Conservation (phyloP, 2,329 filamentous ascomycete genomes). For the Epichloe coenophiala region DNA sequence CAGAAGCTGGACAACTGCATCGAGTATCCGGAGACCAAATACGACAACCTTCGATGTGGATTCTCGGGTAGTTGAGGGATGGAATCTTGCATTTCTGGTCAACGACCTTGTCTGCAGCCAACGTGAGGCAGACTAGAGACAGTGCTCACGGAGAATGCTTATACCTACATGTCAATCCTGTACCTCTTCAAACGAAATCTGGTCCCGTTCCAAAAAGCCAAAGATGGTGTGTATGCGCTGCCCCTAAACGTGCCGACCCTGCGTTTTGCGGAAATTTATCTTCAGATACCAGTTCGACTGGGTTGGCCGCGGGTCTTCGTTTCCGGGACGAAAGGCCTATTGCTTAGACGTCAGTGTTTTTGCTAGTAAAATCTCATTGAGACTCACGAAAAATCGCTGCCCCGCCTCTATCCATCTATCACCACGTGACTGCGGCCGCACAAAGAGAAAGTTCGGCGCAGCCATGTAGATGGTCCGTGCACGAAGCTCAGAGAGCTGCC, state of each 20-base stretch:
- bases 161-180: not conserved
- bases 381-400: not conserved
- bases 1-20: conserved; percentile 45
- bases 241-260: too few species aligned
- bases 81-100: not conserved
- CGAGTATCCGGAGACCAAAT: conserved; percentile 51
- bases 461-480: conserved; percentile 9
- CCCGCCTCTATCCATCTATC: conserved; percentile 4
- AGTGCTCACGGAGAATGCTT: not conserved
- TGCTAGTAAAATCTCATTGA: too few species aligned
- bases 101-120: not conserved
- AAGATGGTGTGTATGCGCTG: too few species aligned
- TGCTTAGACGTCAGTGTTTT: too few species aligned
- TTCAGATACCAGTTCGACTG: too few species aligned
- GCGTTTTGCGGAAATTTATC: too few species aligned
- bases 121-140: not conserved
- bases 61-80: conserved; percentile 31
- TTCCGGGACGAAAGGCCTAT: too few species aligned
- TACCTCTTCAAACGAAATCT: too few species aligned
- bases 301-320: too few species aligned
- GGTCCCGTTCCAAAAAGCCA: too few species aligned
- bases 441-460: not conserved
- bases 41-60: conserved; percentile 52
- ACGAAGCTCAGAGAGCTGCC: conserved; percentile 9
- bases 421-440: conserved; percentile 11